These are phyloP conservation scores for Diophrys sp. DNA, from an alignment of 73 alveolate genomes.

Conservation along the genomic window DNA sequence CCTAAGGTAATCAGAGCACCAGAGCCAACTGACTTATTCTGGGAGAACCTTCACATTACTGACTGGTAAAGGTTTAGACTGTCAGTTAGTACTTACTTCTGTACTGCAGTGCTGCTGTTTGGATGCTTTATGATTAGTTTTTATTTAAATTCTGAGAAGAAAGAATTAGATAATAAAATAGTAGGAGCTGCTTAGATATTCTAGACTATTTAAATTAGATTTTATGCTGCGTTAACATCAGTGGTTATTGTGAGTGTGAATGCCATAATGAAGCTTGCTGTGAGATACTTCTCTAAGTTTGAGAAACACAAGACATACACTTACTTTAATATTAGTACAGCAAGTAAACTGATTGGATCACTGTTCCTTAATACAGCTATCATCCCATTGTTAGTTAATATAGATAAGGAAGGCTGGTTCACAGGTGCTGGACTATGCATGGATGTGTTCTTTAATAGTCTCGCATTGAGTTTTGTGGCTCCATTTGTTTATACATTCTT, in stretches of 20 bases:
- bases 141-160: slow-evolving; percentile 31
- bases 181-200: slow-evolving; percentile 30
- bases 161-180: slow-evolving; percentile 33
- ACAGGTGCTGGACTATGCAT: slow-evolving; percentile 40
- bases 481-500: slow-evolving; percentile 43
- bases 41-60: slow-evolving; percentile 70
- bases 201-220: slow-evolving; percentile 14
- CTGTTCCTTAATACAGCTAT: slow-evolving; percentile 69
- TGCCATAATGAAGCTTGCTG: slow-evolving; percentile 29
- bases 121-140: slow-evolving; percentile 53
- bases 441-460: slow-evolving; percentile 31
- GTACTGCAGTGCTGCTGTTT: slow-evolving; percentile 37
- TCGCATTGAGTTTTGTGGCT: slow-evolving; percentile 29
- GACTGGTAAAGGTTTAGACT: slow-evolving; percentile 25
- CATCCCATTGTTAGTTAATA: slow-evolving; percentile 54
- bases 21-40: slow-evolving; percentile 79
- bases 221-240: slow-evolving; percentile 45
- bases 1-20: slow-evolving; percentile 62
- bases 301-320: slow-evolving; percentile 71
- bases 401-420: slow-evolving; percentile 31
- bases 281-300: slow-evolving; percentile 33
- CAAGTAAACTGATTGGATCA: slow-evolving; percentile 60
- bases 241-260: slow-evolving; percentile 52
- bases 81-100: slow-evolving; percentile 27
- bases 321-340: slow-evolving; percentile 60